Percentiles rank a stretch among this genome's conserved stretches.
Conservation (phyloP, 2,329 filamentous ascomycete genomes). For the Cryphonectria japonica region DNA sequence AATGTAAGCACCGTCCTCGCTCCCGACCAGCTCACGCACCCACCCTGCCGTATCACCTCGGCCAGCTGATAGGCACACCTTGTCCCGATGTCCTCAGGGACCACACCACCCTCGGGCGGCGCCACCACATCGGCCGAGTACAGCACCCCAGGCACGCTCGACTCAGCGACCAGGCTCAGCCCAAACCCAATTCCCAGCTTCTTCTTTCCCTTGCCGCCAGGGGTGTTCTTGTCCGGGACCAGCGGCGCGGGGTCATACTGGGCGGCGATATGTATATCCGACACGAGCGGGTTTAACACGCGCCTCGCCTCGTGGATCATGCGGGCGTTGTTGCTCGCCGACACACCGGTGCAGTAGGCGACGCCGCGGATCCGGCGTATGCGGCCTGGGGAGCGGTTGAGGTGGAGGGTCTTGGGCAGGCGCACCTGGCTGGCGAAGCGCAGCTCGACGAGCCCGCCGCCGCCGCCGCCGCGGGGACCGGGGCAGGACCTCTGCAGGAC, state of each 20-base stretch:
- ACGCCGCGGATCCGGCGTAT: constrained; percentile 91
- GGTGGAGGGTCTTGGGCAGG: constrained; percentile 89
- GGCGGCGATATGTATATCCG: constrained; percentile 88
- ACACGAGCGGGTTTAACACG: constrained; percentile 81
- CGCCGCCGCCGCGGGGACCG: constrained; percentile 74
- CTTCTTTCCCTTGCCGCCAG: constrained; percentile 50
- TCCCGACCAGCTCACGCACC: constrained; percentile 75
- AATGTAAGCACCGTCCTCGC: constrained; percentile 77
- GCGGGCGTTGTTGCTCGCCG: constrained; percentile 87
- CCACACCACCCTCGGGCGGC: constrained; percentile 76
- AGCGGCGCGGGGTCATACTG: constrained; percentile 72
- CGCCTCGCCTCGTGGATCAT: constrained; percentile 93
- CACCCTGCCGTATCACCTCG: constrained; percentile 79
- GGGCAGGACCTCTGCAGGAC: constrained; percentile 81
- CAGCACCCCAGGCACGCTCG: constrained; percentile 76
- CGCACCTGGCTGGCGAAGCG: constrained; percentile 92
- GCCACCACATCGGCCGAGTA: constrained; percentile 84
- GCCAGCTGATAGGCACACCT: constrained; percentile 87
- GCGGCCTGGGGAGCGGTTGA: constrained; percentile 78
- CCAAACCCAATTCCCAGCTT: constrained; percentile 90
- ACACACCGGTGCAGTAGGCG: constrained; percentile 90
- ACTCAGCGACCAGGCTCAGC: constrained; percentile 87
- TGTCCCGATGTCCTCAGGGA: constrained; percentile 89
- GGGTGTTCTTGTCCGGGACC: constrained; percentile 55
- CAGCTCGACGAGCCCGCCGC: constrained; percentile 90